A percentile compares a stretch with the other conserved stretches of the same genome.
These are phyloP conservation scores for Dioszegia hungarica DNA, from an alignment of 768 basidiomycete genomes.

Conservation along the genomic window DNA sequence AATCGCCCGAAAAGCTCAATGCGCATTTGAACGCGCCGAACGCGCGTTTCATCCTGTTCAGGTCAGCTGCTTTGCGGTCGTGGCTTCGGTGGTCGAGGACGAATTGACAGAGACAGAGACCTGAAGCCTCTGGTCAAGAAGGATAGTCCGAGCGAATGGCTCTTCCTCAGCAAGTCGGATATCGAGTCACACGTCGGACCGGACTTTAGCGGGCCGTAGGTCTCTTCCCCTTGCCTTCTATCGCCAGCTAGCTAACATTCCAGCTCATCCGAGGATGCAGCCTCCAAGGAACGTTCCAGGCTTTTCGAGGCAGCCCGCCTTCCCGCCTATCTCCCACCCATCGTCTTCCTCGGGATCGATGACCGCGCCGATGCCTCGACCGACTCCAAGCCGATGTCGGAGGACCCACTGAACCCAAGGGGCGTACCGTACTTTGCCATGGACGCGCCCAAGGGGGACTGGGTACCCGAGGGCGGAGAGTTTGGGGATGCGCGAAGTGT, in stretches of 20 bases:
- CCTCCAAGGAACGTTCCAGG: slow-evolving; percentile 49
- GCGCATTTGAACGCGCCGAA: slow-evolving; percentile 59
- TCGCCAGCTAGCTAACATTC: neutral
- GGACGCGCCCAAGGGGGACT: slow-evolving; percentile 56
- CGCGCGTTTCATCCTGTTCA: slow-evolving; percentile 75
- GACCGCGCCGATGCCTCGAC: slow-evolving; percentile 29
- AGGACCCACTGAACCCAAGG: slow-evolving; percentile 61
- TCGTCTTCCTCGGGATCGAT: slow-evolving; percentile 48
- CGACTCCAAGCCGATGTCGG: slow-evolving; percentile 56
- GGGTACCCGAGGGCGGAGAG: slow-evolving; percentile 49
- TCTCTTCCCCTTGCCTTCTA: neutral
- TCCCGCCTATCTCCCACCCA: slow-evolving; percentile 20
- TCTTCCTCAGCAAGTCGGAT: slow-evolving; percentile 66
- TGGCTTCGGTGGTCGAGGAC: slow-evolving; percentile 5
- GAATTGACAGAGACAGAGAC: slow-evolving; percentile 52
- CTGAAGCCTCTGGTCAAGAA: slow-evolving; percentile 33
- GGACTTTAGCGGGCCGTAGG: slow-evolving; percentile 26
- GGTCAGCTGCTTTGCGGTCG: slow-evolving; percentile 51
- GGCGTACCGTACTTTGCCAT: slow-evolving; percentile 84
- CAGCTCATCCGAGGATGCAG: slow-evolving; percentile 15
- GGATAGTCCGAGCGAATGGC: slow-evolving; percentile 59
- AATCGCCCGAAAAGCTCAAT: slow-evolving; percentile 73
- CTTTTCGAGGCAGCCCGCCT: slow-evolving; percentile 50
- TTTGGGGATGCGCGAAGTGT: slow-evolving; percentile 50
- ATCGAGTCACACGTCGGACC: slow-evolving; percentile 54